Conservation (phyloP, 1,139 yeast species). For the Pneumocystis jirovecii region DNA sequence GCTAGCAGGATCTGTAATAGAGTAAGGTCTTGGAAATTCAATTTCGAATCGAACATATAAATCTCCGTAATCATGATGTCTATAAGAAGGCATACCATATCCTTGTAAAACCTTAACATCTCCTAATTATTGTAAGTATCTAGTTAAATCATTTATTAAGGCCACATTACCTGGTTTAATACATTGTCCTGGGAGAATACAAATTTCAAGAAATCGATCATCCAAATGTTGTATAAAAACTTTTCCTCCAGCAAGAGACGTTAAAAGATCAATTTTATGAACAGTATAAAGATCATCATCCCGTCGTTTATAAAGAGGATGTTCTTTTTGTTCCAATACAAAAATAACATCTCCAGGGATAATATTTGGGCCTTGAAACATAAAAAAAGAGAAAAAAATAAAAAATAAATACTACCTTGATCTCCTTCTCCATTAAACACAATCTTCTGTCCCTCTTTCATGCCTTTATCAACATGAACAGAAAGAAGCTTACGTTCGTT, state of each 20-base stretch:
- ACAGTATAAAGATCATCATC: conserved; percentile 79
- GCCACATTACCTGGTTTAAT: conserved; percentile 53
- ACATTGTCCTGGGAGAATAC: conserved; percentile 81
- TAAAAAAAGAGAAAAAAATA: not conserved
- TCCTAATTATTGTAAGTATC: not conserved
- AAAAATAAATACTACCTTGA: conserved; percentile 29
- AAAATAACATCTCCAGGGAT: conserved; percentile 95
- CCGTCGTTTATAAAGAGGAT: conserved; percentile 66
- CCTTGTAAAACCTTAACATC: conserved; percentile 66
- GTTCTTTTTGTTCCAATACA: conserved; percentile 77
- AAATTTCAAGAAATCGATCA: conserved; percentile 74
- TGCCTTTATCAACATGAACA: conserved; percentile 93
- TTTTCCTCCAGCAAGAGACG: conserved; percentile 94
- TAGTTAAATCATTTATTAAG: not conserved
- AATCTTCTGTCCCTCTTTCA: conserved; percentile 86
- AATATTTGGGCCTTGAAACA: conserved; percentile 52
- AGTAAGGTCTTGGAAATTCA: conserved; percentile 32
- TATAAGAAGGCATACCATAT: conserved; percentile 86
- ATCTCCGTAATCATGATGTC: conserved; percentile 34
- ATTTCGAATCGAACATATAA: conserved; percentile 38
- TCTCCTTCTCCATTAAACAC: conserved; percentile 94
- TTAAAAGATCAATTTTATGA: conserved; percentile 76
- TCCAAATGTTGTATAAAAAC: conserved; percentile 66
- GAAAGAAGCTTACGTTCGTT: conserved; percentile 85
- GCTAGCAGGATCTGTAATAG: not conserved